These are phyloP conservation scores for Paramecium octaurelia DNA, from an alignment of 73 alveolate species.

Conservation along the genomic window DNA sequence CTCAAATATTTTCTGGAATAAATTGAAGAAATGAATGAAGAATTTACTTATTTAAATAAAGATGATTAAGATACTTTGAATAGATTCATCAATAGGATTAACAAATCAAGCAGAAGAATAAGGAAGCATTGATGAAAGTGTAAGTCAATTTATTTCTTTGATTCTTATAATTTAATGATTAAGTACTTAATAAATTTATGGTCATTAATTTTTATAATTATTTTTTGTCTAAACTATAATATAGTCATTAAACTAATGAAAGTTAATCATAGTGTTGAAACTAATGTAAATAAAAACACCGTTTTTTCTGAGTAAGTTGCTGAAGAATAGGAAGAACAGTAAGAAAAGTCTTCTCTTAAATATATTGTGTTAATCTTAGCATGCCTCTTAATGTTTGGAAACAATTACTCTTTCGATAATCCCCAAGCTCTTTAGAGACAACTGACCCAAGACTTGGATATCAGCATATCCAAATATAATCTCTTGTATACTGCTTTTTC, in stretches of 20 bases:
- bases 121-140: not conserved
- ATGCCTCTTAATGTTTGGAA: slow-evolving; percentile 44
- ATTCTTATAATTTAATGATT: not conserved
- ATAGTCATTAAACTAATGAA: not conserved
- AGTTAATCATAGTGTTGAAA: not conserved
- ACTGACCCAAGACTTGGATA: not conserved
- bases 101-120: not conserved
- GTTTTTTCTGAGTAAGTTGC: not conserved
- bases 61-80: not conserved
- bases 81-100: not conserved
- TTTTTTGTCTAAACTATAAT: not conserved
- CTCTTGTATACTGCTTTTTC: slow-evolving; percentile 13
- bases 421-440: slow-evolving; percentile 20
- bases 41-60: not conserved
- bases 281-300: not conserved
- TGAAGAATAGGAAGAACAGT: not conserved
- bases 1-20: not conserved
- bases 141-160: not conserved
- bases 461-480: slow-evolving; percentile 14
- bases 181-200: not conserved
- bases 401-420: slow-evolving; percentile 42
- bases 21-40: not conserved
- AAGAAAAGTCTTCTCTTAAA: not conserved
- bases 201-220: not conserved
- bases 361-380: slow-evolving; percentile 27